These are phyloP conservation scores for Amyloporia xantha DNA, from an alignment of 768 basidiomycete genomes.

Conservation along the genomic window DNA sequence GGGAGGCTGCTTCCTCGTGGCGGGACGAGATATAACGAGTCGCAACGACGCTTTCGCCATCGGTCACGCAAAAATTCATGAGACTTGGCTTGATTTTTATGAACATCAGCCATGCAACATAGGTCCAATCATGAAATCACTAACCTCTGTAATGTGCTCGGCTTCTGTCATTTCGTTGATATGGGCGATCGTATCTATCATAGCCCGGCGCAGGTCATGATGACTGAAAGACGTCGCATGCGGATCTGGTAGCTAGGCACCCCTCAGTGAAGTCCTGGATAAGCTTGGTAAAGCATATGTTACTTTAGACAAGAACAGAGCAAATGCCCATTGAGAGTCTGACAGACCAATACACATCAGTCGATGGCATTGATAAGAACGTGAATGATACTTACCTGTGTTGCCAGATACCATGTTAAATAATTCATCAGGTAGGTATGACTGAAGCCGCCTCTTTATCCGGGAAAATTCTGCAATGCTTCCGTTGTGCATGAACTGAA, in stretches of 20 bases:
- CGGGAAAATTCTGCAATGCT: constrained; percentile 78
- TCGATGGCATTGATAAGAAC: neutral
- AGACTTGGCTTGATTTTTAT: constrained; percentile 58
- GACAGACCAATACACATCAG: constrained; percentile 2
- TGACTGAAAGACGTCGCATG: constrained; percentile 72
- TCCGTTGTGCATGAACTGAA: constrained; percentile 96
- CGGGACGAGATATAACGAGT: constrained; percentile 93
- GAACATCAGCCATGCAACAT: neutral
- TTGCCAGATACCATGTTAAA: constrained; percentile 89
- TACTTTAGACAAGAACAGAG: constrained; percentile 81
- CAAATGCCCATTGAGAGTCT: constrained; percentile 99
- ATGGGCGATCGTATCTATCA: constrained; percentile 80
- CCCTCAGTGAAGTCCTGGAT: too few species aligned
- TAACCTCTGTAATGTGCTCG: constrained; percentile 65
- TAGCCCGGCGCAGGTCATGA: constrained; percentile 67
- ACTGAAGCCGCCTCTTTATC: constrained; percentile 79
- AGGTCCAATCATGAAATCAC: constrained; percentile 6
- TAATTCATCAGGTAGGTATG: constrained; percentile 69
- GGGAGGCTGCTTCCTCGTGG: constrained; percentile 86
- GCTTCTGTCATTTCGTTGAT: constrained; percentile 74
- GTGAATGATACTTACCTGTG: constrained; percentile 51
- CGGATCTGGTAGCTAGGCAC: constrained; percentile 68
- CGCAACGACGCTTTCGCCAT: constrained; percentile 89
- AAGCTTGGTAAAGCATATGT: too few species aligned
- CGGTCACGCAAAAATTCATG: constrained; percentile 95